phyloP scores from a whole-genome alignment of 306 rosid species.

The Lablab purpureus region DNA sequence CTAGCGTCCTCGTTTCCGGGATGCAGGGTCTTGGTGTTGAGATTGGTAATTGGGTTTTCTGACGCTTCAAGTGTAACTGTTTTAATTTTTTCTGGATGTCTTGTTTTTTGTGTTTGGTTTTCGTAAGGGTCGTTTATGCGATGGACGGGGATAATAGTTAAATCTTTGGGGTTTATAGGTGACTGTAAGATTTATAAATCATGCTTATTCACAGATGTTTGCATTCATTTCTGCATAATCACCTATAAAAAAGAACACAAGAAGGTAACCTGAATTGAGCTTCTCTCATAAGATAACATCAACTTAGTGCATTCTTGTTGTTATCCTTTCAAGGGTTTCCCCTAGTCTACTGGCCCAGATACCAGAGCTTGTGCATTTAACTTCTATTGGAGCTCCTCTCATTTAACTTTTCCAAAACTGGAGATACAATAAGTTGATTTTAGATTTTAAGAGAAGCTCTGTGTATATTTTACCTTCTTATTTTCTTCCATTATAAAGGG shows the following conservation, averaged over 20 bases:
- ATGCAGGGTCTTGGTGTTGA: slow-evolving; percentile 94
- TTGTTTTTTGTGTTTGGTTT: neutral
- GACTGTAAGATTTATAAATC: slow-evolving; percentile 1
- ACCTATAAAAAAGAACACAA: neutral
- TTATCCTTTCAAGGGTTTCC: no score
- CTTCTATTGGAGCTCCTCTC: no score
- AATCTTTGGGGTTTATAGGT: neutral
- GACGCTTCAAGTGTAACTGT: neutral
- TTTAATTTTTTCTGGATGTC: slow-evolving; percentile 6
- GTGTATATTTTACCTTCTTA: neutral
- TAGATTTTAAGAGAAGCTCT: neutral
- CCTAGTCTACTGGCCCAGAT: no score
- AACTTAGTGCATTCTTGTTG: no score
- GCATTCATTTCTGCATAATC: neutral
- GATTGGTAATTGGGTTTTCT: slow-evolving; percentile 66
- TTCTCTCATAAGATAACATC: neutral
- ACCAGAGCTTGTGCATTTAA: no score
- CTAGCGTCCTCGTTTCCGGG: slow-evolving; percentile 88
- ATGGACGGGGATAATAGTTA: neutral
- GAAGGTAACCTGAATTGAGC: neutral
- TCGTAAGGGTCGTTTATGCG: neutral
- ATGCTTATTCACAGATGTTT: slow-evolving; percentile 8
- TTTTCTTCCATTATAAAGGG: neutral
- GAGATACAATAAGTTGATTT: neutral
- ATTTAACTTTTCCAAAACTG: neutral